phyloP scores from a whole-genome alignment of 2,329 filamentous ascomycete genomes.

The Rugonectria rugulosa region DNA sequence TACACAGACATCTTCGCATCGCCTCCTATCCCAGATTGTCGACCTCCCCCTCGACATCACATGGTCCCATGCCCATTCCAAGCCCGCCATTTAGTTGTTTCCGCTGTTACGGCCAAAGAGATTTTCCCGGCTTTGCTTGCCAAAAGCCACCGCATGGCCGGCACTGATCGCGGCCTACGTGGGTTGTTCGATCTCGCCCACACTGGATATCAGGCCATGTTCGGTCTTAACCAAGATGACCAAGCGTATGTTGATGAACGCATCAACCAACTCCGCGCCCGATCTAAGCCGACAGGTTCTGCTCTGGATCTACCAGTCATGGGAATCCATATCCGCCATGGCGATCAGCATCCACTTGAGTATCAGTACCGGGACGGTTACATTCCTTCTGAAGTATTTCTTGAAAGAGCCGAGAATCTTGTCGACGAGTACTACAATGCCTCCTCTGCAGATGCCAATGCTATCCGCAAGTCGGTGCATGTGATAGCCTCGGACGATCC shows the following conservation, averaged over 20 bases:
- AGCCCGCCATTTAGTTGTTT: slow-evolving; percentile 78
- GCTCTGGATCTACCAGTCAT: slow-evolving; percentile 55
- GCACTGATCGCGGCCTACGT: slow-evolving; percentile 43
- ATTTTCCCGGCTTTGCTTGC: slow-evolving; percentile 66
- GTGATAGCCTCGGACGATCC: slow-evolving; percentile 85
- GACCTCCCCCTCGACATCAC: slow-evolving; percentile 75
- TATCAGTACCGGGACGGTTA: slow-evolving; percentile 80
- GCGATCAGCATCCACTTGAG: slow-evolving; percentile 80
- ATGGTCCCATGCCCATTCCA: slow-evolving; percentile 82
- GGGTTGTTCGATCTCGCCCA: slow-evolving; percentile 74
- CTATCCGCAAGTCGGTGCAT: slow-evolving; percentile 55
- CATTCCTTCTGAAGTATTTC: slow-evolving; percentile 75
- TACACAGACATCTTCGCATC: slow-evolving; percentile 76
- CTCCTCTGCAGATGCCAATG: slow-evolving; percentile 46
- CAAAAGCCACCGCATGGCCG: slow-evolving; percentile 39
- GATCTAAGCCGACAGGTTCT: slow-evolving; percentile 52
- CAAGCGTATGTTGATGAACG: slow-evolving; percentile 69
- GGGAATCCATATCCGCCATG: slow-evolving; percentile 81
- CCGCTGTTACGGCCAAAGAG: slow-evolving; percentile 69
- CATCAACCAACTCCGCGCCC: slow-evolving; percentile 60
- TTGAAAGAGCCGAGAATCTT: slow-evolving; percentile 63
- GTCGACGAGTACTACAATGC: slow-evolving; percentile 58
- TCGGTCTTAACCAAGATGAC: slow-evolving; percentile 72
- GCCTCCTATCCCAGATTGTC: slow-evolving; percentile 71
- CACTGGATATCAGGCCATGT: slow-evolving; percentile 76